phyloP scores from a whole-genome alignment of 1,284 basidiomycete genomes.

The Caloboletus inedulis region DNA sequence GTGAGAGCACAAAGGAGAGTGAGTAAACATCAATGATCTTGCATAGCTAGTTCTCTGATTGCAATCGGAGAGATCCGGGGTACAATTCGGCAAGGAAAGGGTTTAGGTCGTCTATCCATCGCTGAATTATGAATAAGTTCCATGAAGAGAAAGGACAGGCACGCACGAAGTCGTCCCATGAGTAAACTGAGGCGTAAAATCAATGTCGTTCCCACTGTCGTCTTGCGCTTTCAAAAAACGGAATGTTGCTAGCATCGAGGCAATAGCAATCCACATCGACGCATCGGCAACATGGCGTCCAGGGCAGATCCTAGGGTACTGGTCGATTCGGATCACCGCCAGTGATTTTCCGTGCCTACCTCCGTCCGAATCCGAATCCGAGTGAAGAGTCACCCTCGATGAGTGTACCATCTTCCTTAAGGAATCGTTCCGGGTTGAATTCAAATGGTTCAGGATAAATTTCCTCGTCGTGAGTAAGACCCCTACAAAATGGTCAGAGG shows the following conservation, averaged over 20 bases:
- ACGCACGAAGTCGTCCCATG: slow-evolving; percentile 16
- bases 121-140: background rate
- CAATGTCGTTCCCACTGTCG: slow-evolving; percentile 19
- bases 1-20: background rate
- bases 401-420: slow-evolving; percentile 16
- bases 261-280: slow-evolving; percentile 29
- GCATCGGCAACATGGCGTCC: slow-evolving; percentile 42
- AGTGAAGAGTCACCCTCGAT: slow-evolving; percentile 36
- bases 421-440: slow-evolving; percentile 47
- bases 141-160: background rate
- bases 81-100: slow-evolving; percentile 23
- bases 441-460: slow-evolving; percentile 41
- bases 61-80: slow-evolving; percentile 12
- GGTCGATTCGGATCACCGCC: background rate
- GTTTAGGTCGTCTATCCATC: slow-evolving; percentile 18
- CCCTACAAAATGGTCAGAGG: slow-evolving; percentile 32
- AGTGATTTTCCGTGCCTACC: slow-evolving; percentile 25
- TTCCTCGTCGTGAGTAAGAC: slow-evolving; percentile 42
- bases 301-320: slow-evolving; percentile 14
- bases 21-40: slow-evolving; percentile 4
- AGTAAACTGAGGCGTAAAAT: slow-evolving; percentile 22
- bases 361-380: slow-evolving; percentile 45
- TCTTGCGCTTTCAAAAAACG: slow-evolving; percentile 23
- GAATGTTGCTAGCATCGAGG: slow-evolving; percentile 25
- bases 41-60: slow-evolving; percentile 11